A percentile compares a stretch with the other conserved stretches of the same genome.
phyloP scores from a whole-genome alignment of 2,329 filamentous ascomycete genomes.

The Alternaria sp. region DNA sequence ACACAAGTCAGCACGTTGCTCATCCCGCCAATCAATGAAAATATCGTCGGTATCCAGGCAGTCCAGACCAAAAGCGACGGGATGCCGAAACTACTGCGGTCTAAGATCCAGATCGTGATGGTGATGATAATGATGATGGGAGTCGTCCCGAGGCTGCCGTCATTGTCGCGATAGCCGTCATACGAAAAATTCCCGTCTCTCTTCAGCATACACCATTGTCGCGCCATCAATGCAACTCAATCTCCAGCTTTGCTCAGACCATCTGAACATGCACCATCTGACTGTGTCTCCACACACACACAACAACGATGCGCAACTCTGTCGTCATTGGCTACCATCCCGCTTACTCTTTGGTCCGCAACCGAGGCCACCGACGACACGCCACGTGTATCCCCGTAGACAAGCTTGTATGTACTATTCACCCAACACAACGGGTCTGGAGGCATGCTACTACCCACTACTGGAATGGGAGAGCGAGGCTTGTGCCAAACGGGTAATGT shows the following conservation, averaged over 20 bases:
- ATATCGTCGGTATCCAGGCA: constrained; percentile 8
- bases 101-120: constrained; percentile 14
- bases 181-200: not conserved
- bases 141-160: constrained; percentile 8
- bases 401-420: constrained; percentile 18
- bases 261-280: constrained; percentile 18
- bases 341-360: constrained; percentile 23
- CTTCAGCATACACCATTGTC: constrained; percentile 17
- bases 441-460: constrained; percentile 32
- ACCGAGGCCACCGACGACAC: constrained; percentile 40
- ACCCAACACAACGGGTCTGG: constrained; percentile 23
- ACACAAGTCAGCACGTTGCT: constrained; percentile 40
- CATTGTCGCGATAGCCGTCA: constrained; percentile 20
- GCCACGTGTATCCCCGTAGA: constrained; percentile 49
- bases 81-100: constrained; percentile 14
- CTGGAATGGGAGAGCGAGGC: constrained; percentile 17
- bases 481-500: constrained; percentile 17
- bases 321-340: constrained; percentile 36
- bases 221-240: constrained; percentile 23
- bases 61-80: constrained; percentile 4
- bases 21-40: constrained; percentile 3
- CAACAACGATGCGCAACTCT: constrained; percentile 8
- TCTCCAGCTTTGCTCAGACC: constrained; percentile 15
- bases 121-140: not conserved
- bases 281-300: constrained; percentile 17